Evolutionary conservation across 179 eudicot genomes (phyloP), one percentile per base, ranked within the genome.

Genomic region (Silene noctiflora): DNA sequence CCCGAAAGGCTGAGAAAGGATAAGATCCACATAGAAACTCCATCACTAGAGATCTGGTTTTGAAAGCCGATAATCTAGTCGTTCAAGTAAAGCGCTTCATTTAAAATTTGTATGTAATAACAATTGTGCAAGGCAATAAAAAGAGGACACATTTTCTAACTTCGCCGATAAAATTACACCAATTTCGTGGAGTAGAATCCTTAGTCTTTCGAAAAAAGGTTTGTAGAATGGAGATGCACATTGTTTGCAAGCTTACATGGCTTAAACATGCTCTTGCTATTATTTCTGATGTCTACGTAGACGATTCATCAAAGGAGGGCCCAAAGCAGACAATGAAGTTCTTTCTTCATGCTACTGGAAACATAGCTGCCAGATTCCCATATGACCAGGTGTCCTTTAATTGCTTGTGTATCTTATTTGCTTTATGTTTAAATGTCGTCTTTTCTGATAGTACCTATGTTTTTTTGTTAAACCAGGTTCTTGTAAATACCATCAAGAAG

Each of bases 261-360:
- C 42, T 4, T 21, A 33, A 13, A 60, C 22, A 59, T 17, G 4
- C 22, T 69, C 53, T 59, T 58, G 14, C 65, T 42, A 11, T 66
- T 39, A 59, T 79, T 66, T 25, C 33, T 66, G 66, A 60, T 78
- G 9, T 65, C 59, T 60, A 19, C 73, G 42, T 80, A 85, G 96
- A 85, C 81, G 84, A 82, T 82, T 55, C 76, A 33, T 79, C 78
- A 19, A 90, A 81, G 82, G 87, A 86, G 76, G 86, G 60, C 46
- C 87, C 84, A 11, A 88, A 82, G 81, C 77, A 80, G 77, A 77
- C 82, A 12, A 80, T 96, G 33, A 96, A 90, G 82, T 73, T 96
- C 81, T 87, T 91, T 77, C 89, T 93, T 78, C 99, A 96, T 85
- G 88, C 92, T 39, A 91, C 84, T 69, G 99, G 99, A 55, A 88